phyloP scores from a whole-genome alignment of 225 moss, liverwort and hornwort species.

The Bryoerythrophyllum caledonicum region DNA sequence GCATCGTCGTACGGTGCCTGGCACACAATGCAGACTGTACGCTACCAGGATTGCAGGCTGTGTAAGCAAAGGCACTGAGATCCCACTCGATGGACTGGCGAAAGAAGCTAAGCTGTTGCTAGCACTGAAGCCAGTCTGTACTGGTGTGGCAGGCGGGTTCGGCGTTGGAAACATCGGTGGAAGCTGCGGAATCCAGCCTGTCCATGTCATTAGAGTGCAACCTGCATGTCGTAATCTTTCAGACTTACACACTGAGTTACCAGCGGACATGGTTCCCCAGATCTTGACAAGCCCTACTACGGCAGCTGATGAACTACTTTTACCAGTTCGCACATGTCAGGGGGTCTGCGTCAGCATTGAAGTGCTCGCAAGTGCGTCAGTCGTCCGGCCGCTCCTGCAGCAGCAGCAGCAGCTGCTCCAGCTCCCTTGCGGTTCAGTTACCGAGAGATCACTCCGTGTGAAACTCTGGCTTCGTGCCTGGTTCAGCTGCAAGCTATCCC shows the following conservation, averaged over 20 bases:
- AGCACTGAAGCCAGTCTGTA: not conserved
- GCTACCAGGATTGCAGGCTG: not conserved
- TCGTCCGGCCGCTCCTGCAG: not conserved
- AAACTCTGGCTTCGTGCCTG: not conserved
- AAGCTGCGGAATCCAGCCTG: not conserved
- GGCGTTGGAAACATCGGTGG: not conserved
- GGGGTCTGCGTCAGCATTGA: not conserved
- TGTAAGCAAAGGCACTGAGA: not conserved
- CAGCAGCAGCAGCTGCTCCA: too few relatives aligned
- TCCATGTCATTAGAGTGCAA: constrained; percentile 1
- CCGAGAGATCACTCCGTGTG: constrained; percentile 1
- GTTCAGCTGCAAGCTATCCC: not conserved
- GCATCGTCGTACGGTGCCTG: not conserved
- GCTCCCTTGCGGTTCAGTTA: not conserved
- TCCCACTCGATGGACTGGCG: not conserved
- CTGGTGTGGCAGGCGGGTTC: not conserved
- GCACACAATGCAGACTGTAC: constrained; percentile 1
- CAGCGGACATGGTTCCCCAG: constrained; percentile 20
- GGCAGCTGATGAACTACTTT: not conserved
- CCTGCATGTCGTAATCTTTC: constrained; percentile 4
- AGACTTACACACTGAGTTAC: not conserved
- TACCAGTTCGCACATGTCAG: constrained; percentile 5
- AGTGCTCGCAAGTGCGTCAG: not conserved
- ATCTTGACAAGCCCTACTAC: constrained; percentile 1
- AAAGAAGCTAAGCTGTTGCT: not conserved